Base-by-base conservation (phyloP, 768 basidiomycete genomes). In the Kwoniella mangroviensis region DNA sequence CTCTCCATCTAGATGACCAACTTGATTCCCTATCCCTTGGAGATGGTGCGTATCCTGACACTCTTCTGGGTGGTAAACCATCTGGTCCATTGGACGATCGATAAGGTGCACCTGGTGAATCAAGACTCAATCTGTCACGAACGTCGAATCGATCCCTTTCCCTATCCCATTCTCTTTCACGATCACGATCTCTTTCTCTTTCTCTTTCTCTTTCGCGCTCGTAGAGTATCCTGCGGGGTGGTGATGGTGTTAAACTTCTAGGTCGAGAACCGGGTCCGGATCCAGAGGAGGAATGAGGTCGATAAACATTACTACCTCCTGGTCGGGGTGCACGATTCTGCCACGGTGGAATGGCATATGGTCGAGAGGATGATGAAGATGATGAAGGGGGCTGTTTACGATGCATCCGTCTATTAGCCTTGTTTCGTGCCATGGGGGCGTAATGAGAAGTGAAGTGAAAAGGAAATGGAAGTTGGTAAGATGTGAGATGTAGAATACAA, bases 201-300 rank as follows among this genome's bases (percentile, higher is more conserved):
- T 70, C 68, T 41, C 65, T 59, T 11, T 70, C 69, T 4, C 61
- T 17, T 2, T 70, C 68, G 26, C 71, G 22, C 28, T 61, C 41
- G 24, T 60, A 61, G 9, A 13, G 26, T 22, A 34, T 42, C 52
- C 72, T 60, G 24, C 70, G 61, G 51, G 71, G 66, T 13, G 76
- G 76, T 17, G 76, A 75, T 6, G 76, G 76, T 17, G 76, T 73
- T 24, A 72, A 70, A 26, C 64, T 65, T 24, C 70, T 26, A 41
- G 68, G 68, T 64, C 68, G 54, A 10, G 68, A 43, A 9, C 62
- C 68, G 9, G 66, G 68, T 64, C 68, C 54, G 3, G 68, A 45
- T 19, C 62, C 68, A 15, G 66, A 51, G 24, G 56, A 42, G 28
- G 66, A 57, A 15, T 24, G 43, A 19, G 57, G 66, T 52, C 66